Percentiles rank a stretch among this genome's conserved stretches.
Evolutionary conservation across 441 rosid genomes (phyloP).

Genomic region (Pelargonium myrrhifolium): DNA sequence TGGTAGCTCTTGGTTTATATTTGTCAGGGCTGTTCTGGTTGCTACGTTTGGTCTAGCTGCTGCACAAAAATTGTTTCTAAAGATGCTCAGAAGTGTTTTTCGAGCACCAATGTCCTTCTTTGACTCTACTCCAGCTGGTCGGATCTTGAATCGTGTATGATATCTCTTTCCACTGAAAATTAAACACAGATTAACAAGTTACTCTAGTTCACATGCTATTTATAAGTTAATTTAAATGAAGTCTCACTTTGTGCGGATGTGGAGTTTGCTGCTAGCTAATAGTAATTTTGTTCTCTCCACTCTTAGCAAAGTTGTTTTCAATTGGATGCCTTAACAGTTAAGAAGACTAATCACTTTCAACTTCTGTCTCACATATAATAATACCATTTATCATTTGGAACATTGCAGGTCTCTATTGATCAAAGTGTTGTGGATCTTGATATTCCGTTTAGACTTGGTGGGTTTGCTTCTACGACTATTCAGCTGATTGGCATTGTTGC

Average conservation of each 20-base stretch:
- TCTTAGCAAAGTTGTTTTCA: background rate
- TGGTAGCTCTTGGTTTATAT: conserved; percentile 95
- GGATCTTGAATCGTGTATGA: conserved; percentile 93
- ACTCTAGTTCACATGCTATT: background rate
- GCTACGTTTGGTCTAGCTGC: conserved; percentile 98
- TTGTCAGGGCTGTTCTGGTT: conserved; percentile 93
- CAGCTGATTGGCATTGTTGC: conserved; percentile 94
- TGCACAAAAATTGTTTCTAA: conserved; percentile 85
- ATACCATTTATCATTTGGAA: conserved; percentile 14
- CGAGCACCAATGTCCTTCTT: conserved; percentile 98
- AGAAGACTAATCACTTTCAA: background rate
- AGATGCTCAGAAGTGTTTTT: conserved; percentile 91
- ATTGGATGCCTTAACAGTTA: background rate
- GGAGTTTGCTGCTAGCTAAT: background rate
- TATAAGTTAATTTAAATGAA: background rate
- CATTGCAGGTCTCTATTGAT: conserved; percentile 84
- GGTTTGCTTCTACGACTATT: conserved; percentile 98
- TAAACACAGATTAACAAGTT: background rate
- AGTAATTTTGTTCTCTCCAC: background rate
- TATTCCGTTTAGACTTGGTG: conserved; percentile 97
- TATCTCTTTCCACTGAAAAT: conserved; percentile 10
- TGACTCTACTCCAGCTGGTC: conserved; percentile 98
- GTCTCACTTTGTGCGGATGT: background rate
- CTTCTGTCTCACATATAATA: conserved; percentile 11
- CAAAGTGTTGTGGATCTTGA: conserved; percentile 99